Percentiles rank a stretch among this genome's conserved stretches.
Conservation (phyloP, 2,329 filamentous ascomycete genomes). For the Ceratocystis albifundus region DNA sequence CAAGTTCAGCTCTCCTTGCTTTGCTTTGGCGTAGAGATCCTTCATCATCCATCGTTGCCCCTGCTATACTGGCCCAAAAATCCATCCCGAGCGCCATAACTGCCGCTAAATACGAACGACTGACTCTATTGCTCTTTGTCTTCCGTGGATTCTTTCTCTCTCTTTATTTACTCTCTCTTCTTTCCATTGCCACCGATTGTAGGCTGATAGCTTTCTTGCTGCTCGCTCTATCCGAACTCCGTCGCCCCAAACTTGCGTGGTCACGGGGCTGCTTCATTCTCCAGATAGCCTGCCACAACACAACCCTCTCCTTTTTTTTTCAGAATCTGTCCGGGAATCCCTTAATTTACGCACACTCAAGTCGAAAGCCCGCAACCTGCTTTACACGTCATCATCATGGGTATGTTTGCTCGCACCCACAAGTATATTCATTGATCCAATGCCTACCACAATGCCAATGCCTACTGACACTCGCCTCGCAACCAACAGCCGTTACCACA, state of each 20-base stretch:
- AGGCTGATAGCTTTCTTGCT: neutral
- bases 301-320: neutral
- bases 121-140: neutral
- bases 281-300: neutral
- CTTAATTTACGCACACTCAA: neutral
- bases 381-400: slow-evolving; percentile 15
- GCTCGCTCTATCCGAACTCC: neutral
- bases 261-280: neutral
- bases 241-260: neutral
- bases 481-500: slow-evolving; percentile 33
- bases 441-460: neutral
- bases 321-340: neutral
- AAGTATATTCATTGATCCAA: no score
- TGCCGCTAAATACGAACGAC: neutral
- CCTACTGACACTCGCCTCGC: neutral
- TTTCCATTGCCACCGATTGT: neutral
- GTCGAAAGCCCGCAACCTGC: neutral
- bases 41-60: neutral
- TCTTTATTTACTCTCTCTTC: neutral
- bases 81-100: slow-evolving; percentile 6
- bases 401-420: slow-evolving; percentile 5
- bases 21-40: neutral
- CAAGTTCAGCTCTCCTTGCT: neutral
- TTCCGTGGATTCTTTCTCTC: slow-evolving; percentile 6
- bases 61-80: neutral